Evolutionary conservation across 225 moss, liverwort and hornwort species (phyloP).

Genomic region (Bryum argenteum): DNA sequence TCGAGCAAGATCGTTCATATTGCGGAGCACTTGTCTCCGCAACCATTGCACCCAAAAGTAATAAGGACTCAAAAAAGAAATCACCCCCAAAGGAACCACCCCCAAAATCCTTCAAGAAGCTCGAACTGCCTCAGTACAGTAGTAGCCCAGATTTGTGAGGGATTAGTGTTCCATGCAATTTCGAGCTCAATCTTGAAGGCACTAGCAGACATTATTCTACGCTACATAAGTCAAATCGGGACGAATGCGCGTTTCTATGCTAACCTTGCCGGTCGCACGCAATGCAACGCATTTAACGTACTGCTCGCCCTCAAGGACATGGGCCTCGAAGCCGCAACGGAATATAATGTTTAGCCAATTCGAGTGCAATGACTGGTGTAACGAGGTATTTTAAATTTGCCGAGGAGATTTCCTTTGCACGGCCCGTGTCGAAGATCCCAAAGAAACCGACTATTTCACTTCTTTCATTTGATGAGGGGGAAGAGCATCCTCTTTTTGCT

Average conservation of each 20-base stretch:
- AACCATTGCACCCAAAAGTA: slow-evolving; percentile 55
- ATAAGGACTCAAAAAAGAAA: slow-evolving; percentile 52
- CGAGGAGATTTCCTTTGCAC: slow-evolving; percentile 89
- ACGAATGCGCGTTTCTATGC: slow-evolving; percentile 64
- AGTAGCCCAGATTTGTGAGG: slow-evolving; percentile 64
- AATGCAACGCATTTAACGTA: slow-evolving; percentile 65
- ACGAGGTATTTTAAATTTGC: slow-evolving; percentile 92
- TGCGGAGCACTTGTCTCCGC: neutral
- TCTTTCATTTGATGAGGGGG: slow-evolving; percentile 79
- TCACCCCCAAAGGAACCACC: neutral
- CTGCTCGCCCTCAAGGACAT: slow-evolving; percentile 83
- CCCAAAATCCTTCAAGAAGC: neutral
- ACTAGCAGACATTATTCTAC: slow-evolving; percentile 58
- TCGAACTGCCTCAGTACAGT: slow-evolving; percentile 59
- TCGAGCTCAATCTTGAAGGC: slow-evolving; percentile 59
- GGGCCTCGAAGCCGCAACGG: slow-evolving; percentile 63
- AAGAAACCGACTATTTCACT: slow-evolving; percentile 67
- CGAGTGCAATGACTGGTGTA: slow-evolving; percentile 76
- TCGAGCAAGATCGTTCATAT: slow-evolving; percentile 49
- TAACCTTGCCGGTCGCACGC: slow-evolving; percentile 57
- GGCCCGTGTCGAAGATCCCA: slow-evolving; percentile 88
- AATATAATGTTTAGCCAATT: slow-evolving; percentile 70
- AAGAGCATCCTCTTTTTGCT: slow-evolving; percentile 74
- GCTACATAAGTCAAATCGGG: slow-evolving; percentile 56
- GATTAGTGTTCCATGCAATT: slow-evolving; percentile 63